phyloP scores from a whole-genome alignment of 2,329 filamentous ascomycete species.

The Fusarium citri region DNA sequence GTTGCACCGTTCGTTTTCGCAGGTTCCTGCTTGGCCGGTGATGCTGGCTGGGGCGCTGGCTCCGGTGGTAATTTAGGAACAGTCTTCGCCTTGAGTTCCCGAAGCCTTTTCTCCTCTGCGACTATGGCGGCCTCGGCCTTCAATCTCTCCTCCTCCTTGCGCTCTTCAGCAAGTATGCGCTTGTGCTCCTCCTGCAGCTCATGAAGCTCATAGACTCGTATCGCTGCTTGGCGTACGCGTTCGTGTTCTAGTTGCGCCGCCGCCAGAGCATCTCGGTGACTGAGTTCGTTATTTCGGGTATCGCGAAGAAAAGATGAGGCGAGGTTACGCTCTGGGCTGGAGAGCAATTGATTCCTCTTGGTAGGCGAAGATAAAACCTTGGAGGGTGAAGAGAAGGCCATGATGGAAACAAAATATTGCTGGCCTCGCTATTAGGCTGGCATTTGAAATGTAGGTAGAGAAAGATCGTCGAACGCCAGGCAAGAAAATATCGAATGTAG shows the following conservation, averaged over 20 bases:
- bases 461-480: neutral
- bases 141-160: slow-evolving; percentile 60
- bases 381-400: slow-evolving; percentile 59
- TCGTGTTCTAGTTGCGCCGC: slow-evolving; percentile 75
- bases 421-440: slow-evolving; percentile 36
- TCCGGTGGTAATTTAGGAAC: slow-evolving; percentile 58
- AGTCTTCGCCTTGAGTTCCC: slow-evolving; percentile 59
- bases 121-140: slow-evolving; percentile 58
- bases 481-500: neutral
- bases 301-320: slow-evolving; percentile 71
- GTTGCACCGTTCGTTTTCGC: slow-evolving; percentile 38
- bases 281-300: slow-evolving; percentile 70
- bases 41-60: slow-evolving; percentile 46
- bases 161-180: slow-evolving; percentile 58
- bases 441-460: slow-evolving; percentile 29
- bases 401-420: slow-evolving; percentile 40
- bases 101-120: slow-evolving; percentile 61
- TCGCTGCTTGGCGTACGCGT: slow-evolving; percentile 66
- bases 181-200: slow-evolving; percentile 59
- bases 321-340: slow-evolving; percentile 59
- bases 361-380: slow-evolving; percentile 54
- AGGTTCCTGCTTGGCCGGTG: slow-evolving; percentile 37
- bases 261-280: slow-evolving; percentile 73
- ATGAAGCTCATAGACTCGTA: slow-evolving; percentile 62
- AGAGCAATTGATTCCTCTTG: slow-evolving; percentile 53